These are phyloP conservation scores for Podaxis mareebaensis DNA, from an alignment of 768 basidiomycete genomes.

Conservation along the genomic window DNA sequence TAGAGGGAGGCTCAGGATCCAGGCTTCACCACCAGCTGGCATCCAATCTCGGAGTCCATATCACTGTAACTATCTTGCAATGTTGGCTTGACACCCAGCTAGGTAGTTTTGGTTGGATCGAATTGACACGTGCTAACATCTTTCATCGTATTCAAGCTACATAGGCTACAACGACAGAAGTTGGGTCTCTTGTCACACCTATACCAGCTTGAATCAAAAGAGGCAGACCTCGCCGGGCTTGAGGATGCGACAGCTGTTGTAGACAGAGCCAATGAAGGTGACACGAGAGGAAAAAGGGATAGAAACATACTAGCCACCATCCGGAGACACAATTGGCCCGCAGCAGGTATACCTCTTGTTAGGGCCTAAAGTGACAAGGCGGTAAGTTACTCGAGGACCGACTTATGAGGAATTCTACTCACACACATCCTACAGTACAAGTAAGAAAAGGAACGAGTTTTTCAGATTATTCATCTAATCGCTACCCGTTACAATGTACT, in stretches of 20 bases:
- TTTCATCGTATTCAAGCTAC: too few relatives aligned
- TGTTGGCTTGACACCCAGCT: background rate
- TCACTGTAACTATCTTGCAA: too few relatives aligned
- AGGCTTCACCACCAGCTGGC: too few relatives aligned
- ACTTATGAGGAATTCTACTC: slow-evolving; percentile 2
- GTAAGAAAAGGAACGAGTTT: too few relatives aligned
- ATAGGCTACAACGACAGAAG: background rate
- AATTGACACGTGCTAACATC: background rate
- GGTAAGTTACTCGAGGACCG: background rate
- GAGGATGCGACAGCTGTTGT: slow-evolving; percentile 20
- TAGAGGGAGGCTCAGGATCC: too few relatives aligned
- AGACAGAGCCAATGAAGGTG: background rate
- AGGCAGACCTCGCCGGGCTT: slow-evolving; percentile 20
- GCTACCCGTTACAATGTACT: background rate
- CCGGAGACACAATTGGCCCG: slow-evolving; percentile 14
- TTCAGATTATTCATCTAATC: too few relatives aligned
- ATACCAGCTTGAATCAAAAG: slow-evolving; percentile 2
- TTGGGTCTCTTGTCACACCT: too few relatives aligned
- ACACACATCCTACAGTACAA: background rate
- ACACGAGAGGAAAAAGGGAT: background rate
- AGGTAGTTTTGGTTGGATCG: background rate
- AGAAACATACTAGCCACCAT: slow-evolving; percentile 16
- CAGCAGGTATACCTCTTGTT: slow-evolving; percentile 15
- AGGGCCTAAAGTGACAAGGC: background rate
- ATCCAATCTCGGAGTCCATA: too few relatives aligned